Percentiles rank a stretch among this genome's conserved stretches.
Conservation (phyloP, 1,284 basidiomycete genomes). For the Earliella scabrosa region DNA sequence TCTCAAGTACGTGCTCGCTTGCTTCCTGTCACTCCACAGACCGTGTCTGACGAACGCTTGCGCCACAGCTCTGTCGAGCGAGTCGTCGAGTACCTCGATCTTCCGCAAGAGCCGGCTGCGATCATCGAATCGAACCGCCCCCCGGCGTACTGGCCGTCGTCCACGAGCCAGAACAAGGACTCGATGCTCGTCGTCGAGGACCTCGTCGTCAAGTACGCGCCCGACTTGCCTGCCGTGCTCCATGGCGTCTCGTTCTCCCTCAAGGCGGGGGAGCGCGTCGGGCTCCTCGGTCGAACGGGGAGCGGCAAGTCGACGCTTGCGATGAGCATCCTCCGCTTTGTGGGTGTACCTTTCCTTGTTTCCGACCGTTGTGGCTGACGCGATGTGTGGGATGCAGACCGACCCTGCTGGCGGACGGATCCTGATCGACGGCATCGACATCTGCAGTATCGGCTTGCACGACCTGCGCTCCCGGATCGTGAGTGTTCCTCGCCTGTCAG, state of each 20-base stretch:
- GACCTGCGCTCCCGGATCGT: slow-evolving; percentile 81
- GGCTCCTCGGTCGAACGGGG: slow-evolving; percentile 78
- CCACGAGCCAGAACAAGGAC: slow-evolving; percentile 51
- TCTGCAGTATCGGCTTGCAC: slow-evolving; percentile 84
- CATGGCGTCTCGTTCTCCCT: slow-evolving; percentile 74
- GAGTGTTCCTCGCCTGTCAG: slow-evolving; percentile 30
- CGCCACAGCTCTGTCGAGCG: slow-evolving; percentile 78
- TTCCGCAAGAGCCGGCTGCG: slow-evolving; percentile 85
- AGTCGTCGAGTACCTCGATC: slow-evolving; percentile 84
- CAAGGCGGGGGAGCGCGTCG: slow-evolving; percentile 68
- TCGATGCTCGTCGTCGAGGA: slow-evolving; percentile 57
- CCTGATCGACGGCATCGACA: slow-evolving; percentile 88
- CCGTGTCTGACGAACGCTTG: background rate
- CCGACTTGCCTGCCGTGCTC: slow-evolving; percentile 84
- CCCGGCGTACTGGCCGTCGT: slow-evolving; percentile 87
- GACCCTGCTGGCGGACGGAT: slow-evolving; percentile 85
- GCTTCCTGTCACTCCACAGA: background rate
- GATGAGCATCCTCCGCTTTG: slow-evolving; percentile 87
- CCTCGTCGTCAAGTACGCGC: slow-evolving; percentile 81
- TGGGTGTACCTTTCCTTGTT: slow-evolving; percentile 40
- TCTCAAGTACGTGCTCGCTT: slow-evolving; percentile 53
- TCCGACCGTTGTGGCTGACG: slow-evolving; percentile 4
- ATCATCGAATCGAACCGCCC: slow-evolving; percentile 69
- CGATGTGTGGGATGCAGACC: slow-evolving; percentile 42
- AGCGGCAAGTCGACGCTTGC: slow-evolving; percentile 86